A percentile compares a stretch with the other conserved stretches of the same genome.
phyloP scores from a whole-genome alignment of 768 basidiomycete species.

The Tylopilus vinaceipallidus region DNA sequence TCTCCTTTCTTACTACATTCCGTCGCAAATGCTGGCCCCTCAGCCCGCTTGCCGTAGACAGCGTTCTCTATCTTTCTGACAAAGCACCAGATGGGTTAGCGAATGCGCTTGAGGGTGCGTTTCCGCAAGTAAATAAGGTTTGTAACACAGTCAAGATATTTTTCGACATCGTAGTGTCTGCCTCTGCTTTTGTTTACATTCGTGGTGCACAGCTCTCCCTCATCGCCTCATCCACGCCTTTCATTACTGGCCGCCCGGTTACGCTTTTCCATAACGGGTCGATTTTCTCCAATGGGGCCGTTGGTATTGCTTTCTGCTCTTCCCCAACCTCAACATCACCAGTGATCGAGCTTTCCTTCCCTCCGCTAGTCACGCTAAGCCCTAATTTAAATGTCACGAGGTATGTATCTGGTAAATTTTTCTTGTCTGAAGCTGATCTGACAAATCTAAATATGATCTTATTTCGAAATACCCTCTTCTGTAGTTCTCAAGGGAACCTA shows the following conservation, averaged over 20 bases:
- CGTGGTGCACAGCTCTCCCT: conserved; percentile 54
- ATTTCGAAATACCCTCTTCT: neutral
- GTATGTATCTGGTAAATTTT: conserved; percentile 33
- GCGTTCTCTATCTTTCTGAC: conserved; percentile 57
- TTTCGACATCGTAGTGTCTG: too few species aligned
- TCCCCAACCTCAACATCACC: conserved; percentile 13
- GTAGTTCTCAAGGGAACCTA: conserved; percentile 68
- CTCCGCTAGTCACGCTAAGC: conserved; percentile 46
- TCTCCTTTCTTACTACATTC: neutral
- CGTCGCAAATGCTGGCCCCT: neutral
- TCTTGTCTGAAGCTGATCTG: neutral
- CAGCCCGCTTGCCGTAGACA: conserved; percentile 19
- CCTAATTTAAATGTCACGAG: conserved; percentile 48
- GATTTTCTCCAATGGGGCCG: conserved; percentile 62
- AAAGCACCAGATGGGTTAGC: conserved; percentile 54
- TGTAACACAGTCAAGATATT: conserved; percentile 18
- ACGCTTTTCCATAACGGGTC: conserved; percentile 61
- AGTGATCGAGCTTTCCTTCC: conserved; percentile 27
- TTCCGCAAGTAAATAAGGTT: conserved; percentile 51
- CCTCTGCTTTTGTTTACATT: neutral
- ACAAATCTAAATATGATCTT: neutral
- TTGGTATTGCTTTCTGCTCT: conserved; percentile 55
- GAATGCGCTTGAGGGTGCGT: conserved; percentile 37
- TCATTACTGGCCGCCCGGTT: conserved; percentile 70
- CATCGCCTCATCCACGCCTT: conserved; percentile 72